Conservation (phyloP, 1,139 yeast genomes). For the Cylindricascospora bacillispora region DNA sequence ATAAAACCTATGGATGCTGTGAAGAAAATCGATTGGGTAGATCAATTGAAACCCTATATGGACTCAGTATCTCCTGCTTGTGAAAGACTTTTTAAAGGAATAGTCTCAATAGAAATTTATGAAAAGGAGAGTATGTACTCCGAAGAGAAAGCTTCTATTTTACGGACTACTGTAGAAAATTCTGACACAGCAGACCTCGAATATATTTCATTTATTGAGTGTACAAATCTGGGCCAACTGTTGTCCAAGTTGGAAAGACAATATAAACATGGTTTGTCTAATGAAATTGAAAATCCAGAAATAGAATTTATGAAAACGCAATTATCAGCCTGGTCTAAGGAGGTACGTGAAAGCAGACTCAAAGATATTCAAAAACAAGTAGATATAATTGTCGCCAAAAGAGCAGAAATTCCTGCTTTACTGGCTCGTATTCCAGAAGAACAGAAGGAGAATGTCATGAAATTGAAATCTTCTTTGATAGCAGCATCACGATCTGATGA, state of each 20-base stretch:
- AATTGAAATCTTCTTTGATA: slow-evolving; percentile 35
- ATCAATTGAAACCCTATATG: slow-evolving; percentile 32
- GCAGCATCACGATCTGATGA: slow-evolving; percentile 61
- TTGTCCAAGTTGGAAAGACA: slow-evolving; percentile 38
- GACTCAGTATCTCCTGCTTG: slow-evolving; percentile 39
- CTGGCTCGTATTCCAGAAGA: slow-evolving; percentile 14
- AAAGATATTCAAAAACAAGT: slow-evolving; percentile 22
- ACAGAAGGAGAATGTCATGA: slow-evolving; percentile 21
- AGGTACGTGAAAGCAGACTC: slow-evolving; percentile 16
- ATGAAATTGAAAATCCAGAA: slow-evolving; percentile 11
- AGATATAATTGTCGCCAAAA: slow-evolving; percentile 17
- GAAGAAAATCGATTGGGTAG: slow-evolving; percentile 30
- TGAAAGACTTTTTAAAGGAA: slow-evolving; percentile 57
- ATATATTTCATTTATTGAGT: slow-evolving; percentile 64
- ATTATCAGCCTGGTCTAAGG: slow-evolving; percentile 18
- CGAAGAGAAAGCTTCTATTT: slow-evolving; percentile 71
- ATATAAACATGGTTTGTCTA: slow-evolving; percentile 10
- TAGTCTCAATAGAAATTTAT: slow-evolving; percentile 78
- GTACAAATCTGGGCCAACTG: slow-evolving; percentile 61
- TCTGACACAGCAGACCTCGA: slow-evolving; percentile 75
- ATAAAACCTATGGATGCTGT: slow-evolving; percentile 69
- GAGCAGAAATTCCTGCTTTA: slow-evolving; percentile 31
- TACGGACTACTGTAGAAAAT: slow-evolving; percentile 64
- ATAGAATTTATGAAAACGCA: slow-evolving; percentile 20
- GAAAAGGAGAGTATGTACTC: slow-evolving; percentile 80